These are phyloP conservation scores for Aspergillus sp. DNA, from an alignment of 2,329 filamentous ascomycete species.

Conservation along the genomic window DNA sequence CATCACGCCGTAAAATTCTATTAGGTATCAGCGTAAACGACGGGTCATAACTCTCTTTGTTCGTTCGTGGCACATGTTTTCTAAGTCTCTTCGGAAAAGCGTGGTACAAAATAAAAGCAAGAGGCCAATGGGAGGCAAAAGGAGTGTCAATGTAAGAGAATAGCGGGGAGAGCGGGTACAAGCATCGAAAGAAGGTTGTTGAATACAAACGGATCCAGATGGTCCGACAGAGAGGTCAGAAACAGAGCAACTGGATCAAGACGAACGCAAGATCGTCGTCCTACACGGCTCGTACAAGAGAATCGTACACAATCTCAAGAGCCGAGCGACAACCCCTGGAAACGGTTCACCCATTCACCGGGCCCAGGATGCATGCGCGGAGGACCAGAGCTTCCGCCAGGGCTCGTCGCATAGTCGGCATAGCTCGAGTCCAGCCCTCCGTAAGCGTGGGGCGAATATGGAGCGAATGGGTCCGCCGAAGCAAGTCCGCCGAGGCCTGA, in stretches of 20 bases:
- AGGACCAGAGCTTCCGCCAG: constrained; percentile 33
- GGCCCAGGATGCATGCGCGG: constrained; percentile 33
- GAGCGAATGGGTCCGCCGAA: constrained; percentile 34
- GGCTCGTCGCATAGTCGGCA: constrained; percentile 28
- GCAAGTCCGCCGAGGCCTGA: constrained; percentile 26
- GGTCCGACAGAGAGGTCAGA: background rate
- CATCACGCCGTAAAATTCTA: constrained; percentile 27
- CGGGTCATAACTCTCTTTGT: constrained; percentile 22
- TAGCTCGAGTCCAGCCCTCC: constrained; percentile 39
- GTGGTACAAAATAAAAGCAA: background rate
- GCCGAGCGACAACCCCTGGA: constrained; percentile 72
- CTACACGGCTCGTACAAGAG: background rate
- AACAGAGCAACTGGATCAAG: background rate
- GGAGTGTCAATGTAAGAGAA: constrained; percentile 1
- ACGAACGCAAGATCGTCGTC: background rate
- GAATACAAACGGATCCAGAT: too few species aligned
- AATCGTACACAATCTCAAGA: constrained; percentile 35
- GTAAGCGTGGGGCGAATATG: constrained; percentile 30
- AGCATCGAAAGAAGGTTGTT: too few species aligned
- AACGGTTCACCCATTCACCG: constrained; percentile 61
- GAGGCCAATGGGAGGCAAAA: constrained; percentile 2
- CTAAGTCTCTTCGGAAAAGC: constrained; percentile 19
- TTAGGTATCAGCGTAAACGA: constrained; percentile 29
- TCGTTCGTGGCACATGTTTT: constrained; percentile 26
- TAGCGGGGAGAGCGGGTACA: background rate